These are phyloP conservation scores for Pichia sp. DNA, from an alignment of 1,139 yeast species.

Conservation along the genomic window DNA sequence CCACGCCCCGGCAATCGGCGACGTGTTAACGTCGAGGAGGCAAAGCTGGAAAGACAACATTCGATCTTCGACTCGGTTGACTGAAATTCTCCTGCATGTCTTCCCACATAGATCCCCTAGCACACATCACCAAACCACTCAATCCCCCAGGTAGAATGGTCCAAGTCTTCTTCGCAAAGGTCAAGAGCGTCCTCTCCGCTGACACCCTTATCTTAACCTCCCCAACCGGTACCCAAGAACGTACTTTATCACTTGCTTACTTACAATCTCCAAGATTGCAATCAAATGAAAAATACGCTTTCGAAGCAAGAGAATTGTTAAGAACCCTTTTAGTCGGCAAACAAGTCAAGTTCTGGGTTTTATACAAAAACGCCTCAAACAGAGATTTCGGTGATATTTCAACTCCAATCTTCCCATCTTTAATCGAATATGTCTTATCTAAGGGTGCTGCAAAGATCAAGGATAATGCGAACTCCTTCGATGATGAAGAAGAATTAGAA, in stretches of 20 bases:
- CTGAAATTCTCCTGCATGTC: too few species aligned
- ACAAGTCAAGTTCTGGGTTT: slow-evolving; percentile 58
- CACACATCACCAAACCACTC: too few species aligned
- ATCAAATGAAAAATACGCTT: slow-evolving; percentile 42
- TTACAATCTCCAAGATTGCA: slow-evolving; percentile 51
- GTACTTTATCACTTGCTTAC: slow-evolving; percentile 61
- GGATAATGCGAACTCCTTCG: slow-evolving; percentile 49
- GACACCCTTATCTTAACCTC: slow-evolving; percentile 75
- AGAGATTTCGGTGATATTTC: slow-evolving; percentile 74
- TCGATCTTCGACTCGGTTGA: too few species aligned
- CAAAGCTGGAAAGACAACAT: too few species aligned
- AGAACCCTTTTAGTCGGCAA: slow-evolving; percentile 69
- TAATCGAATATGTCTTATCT: slow-evolving; percentile 54
- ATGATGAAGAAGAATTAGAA: slow-evolving; percentile 36
- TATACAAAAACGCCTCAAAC: slow-evolving; percentile 46
- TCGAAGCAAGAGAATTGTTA: slow-evolving; percentile 59
- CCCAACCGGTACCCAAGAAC: slow-evolving; percentile 44
- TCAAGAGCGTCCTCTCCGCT: slow-evolving; percentile 69
- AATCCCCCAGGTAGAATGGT: slow-evolving; percentile 25
- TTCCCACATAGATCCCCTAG: too few species aligned
- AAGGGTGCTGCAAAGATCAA: slow-evolving; percentile 65
- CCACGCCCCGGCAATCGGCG: too few species aligned
- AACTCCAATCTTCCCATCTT: slow-evolving; percentile 62
- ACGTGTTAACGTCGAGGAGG: too few species aligned
- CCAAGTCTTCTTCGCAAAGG: slow-evolving; percentile 49